Conservation (phyloP, 169 alveolate species). For the Plasmodium coatneyi region DNA sequence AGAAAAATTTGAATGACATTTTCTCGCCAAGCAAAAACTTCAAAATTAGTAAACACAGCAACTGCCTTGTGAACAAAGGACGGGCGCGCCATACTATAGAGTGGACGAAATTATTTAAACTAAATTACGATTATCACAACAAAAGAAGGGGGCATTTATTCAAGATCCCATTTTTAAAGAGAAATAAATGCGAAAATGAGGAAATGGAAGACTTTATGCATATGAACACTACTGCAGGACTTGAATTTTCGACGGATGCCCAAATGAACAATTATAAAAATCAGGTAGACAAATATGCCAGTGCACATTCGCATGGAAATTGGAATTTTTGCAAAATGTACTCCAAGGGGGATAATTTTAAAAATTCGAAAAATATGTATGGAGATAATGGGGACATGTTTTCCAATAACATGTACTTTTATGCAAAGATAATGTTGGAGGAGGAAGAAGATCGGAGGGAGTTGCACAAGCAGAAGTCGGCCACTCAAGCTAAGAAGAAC, state of each 20-base stretch:
- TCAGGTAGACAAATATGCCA: background rate
- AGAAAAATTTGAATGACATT: background rate
- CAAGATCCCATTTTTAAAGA: constrained; percentile 15
- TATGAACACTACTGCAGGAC: background rate
- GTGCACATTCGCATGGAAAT: background rate
- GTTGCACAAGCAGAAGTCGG: background rate
- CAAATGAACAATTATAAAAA: constrained; percentile 4
- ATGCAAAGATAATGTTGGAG: constrained; percentile 17
- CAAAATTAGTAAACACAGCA: background rate
- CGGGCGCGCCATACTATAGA: background rate
- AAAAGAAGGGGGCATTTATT: constrained; percentile 17
- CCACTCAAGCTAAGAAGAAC: background rate
- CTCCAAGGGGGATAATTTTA: background rate
- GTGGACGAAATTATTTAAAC: constrained; percentile 38
- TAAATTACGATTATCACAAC: constrained; percentile 1
- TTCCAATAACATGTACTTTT: constrained; percentile 8
- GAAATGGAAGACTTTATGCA: background rate
- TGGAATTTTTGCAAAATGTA: background rate
- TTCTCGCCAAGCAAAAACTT: background rate
- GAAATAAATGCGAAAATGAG: constrained; percentile 12
- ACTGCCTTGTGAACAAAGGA: background rate
- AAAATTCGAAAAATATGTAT: background rate
- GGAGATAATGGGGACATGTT: background rate
- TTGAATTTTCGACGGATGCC: background rate
- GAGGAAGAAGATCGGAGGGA: background rate